Base-by-base conservation (phyloP, 139 green algal genomes). In the Desmodesmus armatus region DNA sequence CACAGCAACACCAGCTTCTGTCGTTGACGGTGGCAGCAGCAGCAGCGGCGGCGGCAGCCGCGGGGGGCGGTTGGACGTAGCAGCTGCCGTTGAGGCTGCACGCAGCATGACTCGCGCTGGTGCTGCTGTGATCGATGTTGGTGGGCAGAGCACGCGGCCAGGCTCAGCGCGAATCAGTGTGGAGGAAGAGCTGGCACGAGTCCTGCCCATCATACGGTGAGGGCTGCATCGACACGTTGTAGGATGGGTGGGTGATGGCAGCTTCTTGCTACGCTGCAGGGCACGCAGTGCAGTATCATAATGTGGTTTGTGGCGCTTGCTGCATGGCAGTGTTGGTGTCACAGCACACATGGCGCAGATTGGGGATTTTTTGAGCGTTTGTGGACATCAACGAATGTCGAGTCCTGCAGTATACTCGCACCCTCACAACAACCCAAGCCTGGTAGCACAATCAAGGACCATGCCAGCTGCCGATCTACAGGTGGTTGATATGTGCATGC, bases 81-180 rank as follows among this genome's bases (percentile, higher is more conserved):
- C 70, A 23, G 78, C 55, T 2, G 96, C 90, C 2, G 83, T 97
- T 60, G 78, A n/a, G 31, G 71, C 88, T 31, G 96, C 95, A 19
- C n/a, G 78, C 43, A 27, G 44, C 0, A 92, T 98, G 94, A 91
- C 95, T n/a, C 81, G 71, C 0, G 90, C 95, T 40, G 96, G 97
- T 0, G 97, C 94, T 3, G 89, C 94, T 44, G 92, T 99, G 27
- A 78, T 99, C 0, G 97, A 99, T 82, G 85, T 99, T 3, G 97
- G 97, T 0, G 97, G 97, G 0, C 97, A 99, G 89, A 98, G 93
- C 66, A 99, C 97, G 0, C 89, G 97, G 11, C 97, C 97, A 0
- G 94, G 93, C 1, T 93, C 96, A 5, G 41, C 53, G 5, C 65
- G 58, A 19, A 6, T 99, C 23, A 60, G 44, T 1, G 55, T 89